Conservation (phyloP, 257 asterid species). For the Paraleonurus japonicus region DNA sequence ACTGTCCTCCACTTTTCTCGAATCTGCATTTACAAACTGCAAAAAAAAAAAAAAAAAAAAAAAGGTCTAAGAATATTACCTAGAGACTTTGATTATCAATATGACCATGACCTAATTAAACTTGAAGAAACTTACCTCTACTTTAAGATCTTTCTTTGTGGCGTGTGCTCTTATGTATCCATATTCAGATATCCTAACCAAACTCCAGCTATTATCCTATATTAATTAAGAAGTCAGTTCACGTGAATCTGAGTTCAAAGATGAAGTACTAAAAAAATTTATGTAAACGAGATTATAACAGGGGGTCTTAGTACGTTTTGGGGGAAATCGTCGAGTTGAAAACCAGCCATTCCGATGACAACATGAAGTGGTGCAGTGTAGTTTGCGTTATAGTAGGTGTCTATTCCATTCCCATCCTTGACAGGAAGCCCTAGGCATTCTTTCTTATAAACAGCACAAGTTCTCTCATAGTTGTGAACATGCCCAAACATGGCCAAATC, state of each 20-base stretch:
- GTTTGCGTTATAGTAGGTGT: conserved; percentile 50
- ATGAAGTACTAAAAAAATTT: neutral
- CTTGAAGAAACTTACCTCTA: conserved; percentile 48
- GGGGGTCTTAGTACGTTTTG: too few relatives aligned
- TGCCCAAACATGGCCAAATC: conserved; percentile 82
- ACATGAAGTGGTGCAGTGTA: conserved; percentile 82
- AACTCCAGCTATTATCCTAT: conserved; percentile 64
- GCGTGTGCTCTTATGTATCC: conserved; percentile 64
- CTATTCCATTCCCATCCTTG: conserved; percentile 52
- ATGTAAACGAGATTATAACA: neutral
- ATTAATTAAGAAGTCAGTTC: neutral
- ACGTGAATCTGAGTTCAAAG: too few relatives aligned
- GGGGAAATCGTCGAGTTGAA: conserved; percentile 59
- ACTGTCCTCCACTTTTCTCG: conserved; percentile 51
- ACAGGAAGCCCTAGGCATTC: conserved; percentile 64
- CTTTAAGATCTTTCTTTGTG: conserved; percentile 46
- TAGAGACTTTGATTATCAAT: too few relatives aligned
- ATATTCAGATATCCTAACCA: conserved; percentile 47
- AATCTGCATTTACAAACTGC: conserved; percentile 68
- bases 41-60: neutral
- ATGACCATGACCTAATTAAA: neutral
- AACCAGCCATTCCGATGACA: conserved; percentile 92
- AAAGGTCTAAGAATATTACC: too few relatives aligned
- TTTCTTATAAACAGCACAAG: conserved; percentile 58
- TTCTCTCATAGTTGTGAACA: conserved; percentile 91